These are phyloP conservation scores for Inonotus obliquus DNA, from an alignment of 1,284 basidiomycete species.

Conservation along the genomic window DNA sequence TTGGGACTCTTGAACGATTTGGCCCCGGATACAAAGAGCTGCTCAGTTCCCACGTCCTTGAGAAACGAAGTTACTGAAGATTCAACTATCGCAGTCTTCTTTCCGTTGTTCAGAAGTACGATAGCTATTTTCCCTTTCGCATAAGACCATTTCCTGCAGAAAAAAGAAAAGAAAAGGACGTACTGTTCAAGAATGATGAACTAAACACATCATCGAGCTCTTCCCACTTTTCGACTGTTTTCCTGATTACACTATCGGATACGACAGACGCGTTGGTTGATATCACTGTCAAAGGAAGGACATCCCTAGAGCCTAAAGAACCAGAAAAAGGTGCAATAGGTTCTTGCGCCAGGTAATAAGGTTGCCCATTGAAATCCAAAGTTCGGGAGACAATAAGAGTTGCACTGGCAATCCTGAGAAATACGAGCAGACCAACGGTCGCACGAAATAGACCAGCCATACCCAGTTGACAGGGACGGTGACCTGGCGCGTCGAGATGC, in stretches of 20 bases:
- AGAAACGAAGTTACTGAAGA: slow-evolving; percentile 4
- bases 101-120: neutral
- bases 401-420: neutral
- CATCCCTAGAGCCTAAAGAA: neutral
- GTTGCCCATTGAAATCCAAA: slow-evolving; percentile 2
- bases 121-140: neutral
- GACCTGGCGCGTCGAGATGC: neutral
- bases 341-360: slow-evolving; percentile 13
- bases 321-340: neutral
- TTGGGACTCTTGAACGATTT: neutral
- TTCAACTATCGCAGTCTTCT: neutral
- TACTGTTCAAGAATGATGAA: slow-evolving; percentile 10
- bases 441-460: neutral
- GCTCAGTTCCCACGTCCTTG: neutral
- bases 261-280: neutral
- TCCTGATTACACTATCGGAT: neutral
- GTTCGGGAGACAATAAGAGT: slow-evolving; percentile 5
- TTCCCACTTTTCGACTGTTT: slow-evolving; percentile 1
- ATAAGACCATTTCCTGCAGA: neutral
- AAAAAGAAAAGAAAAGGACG: neutral
- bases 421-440: neutral
- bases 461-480: neutral
- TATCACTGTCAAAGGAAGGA: slow-evolving; percentile 7
- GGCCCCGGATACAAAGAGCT: slow-evolving; percentile 3
- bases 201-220: slow-evolving; percentile 12